These are phyloP conservation scores for Lentinula detonsa DNA, from an alignment of 768 basidiomycete species.

Conservation along the genomic window DNA sequence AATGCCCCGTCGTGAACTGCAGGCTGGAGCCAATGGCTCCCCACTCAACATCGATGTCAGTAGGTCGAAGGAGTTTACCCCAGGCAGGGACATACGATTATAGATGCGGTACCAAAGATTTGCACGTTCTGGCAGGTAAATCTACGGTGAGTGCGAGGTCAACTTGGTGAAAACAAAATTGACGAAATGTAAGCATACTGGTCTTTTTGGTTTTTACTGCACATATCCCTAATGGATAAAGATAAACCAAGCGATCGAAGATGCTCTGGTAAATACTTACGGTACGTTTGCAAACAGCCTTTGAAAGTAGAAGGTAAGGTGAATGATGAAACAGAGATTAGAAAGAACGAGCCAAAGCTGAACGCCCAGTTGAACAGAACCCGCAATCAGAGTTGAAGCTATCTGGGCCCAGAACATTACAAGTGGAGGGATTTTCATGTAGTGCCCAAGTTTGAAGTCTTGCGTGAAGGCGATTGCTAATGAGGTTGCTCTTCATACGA, in stretches of 20 bases:
- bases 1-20: constrained; percentile 33
- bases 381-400: constrained; percentile 49
- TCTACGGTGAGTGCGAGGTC: constrained; percentile 13
- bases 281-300: constrained; percentile 57
- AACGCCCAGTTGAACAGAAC: constrained; percentile 61
- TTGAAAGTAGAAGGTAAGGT: background rate
- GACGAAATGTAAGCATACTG: constrained; percentile 21
- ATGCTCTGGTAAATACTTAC: constrained; percentile 15
- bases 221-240: constrained; percentile 34
- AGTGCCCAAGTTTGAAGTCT: constrained; percentile 50
- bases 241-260: constrained; percentile 4
- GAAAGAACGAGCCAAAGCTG: constrained; percentile 34
- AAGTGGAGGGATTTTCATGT: constrained; percentile 33
- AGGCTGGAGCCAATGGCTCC: constrained; percentile 46
- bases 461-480: constrained; percentile 26
- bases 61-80: background rate
- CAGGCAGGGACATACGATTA: constrained; percentile 37
- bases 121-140: constrained; percentile 48
- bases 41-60: constrained; percentile 21
- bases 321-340: background rate
- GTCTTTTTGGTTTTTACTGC: constrained; percentile 36
- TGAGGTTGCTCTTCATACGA: background rate
- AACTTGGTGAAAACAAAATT: background rate
- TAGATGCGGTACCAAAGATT: constrained; percentile 51
- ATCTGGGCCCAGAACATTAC: constrained; percentile 54